These are phyloP conservation scores for Chernovozyma aurita DNA, from an alignment of 1,139 yeast genomes.

Conservation along the genomic window DNA sequence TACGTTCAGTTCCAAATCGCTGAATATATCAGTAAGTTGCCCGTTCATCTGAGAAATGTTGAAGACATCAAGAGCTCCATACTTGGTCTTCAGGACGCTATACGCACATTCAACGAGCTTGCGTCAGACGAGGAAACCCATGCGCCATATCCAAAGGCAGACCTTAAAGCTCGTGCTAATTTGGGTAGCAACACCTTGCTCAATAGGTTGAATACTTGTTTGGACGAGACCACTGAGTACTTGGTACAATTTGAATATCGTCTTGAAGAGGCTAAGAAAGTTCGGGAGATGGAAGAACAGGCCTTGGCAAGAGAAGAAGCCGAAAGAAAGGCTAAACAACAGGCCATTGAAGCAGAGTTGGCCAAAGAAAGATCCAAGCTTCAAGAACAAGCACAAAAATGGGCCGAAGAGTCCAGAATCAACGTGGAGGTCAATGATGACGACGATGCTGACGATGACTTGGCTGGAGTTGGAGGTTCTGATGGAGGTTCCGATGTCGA, in stretches of 20 bases:
- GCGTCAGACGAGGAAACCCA: slow-evolving; percentile 48
- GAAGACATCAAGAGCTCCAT: slow-evolving; percentile 59
- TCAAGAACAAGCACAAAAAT: slow-evolving; percentile 78
- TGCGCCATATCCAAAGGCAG: slow-evolving; percentile 75
- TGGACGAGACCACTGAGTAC: slow-evolving; percentile 68
- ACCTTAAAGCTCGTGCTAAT: slow-evolving; percentile 77
- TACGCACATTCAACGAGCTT: slow-evolving; percentile 54
- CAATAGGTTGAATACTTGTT: slow-evolving; percentile 64
- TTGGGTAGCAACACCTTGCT: slow-evolving; percentile 77
- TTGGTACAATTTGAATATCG: slow-evolving; percentile 56
- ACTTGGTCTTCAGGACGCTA: slow-evolving; percentile 59
- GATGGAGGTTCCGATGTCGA: slow-evolving; percentile 6
- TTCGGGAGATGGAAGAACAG: slow-evolving; percentile 56
- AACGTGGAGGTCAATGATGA: slow-evolving; percentile 31
- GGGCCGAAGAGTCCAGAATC: slow-evolving; percentile 60
- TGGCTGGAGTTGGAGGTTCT: neutral
- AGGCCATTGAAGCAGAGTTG: slow-evolving; percentile 46
- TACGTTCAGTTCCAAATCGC: slow-evolving; percentile 85
- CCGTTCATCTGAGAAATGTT: slow-evolving; percentile 55
- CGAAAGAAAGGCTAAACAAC: slow-evolving; percentile 37
- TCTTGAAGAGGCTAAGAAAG: slow-evolving; percentile 67
- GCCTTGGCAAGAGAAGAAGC: slow-evolving; percentile 34
- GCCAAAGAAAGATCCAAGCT: slow-evolving; percentile 66
- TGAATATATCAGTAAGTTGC: slow-evolving; percentile 66
- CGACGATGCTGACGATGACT: slow-evolving; percentile 30